phyloP scores from a whole-genome alignment of 1,284 basidiomycete genomes.

The Omphalotus olearius region DNA sequence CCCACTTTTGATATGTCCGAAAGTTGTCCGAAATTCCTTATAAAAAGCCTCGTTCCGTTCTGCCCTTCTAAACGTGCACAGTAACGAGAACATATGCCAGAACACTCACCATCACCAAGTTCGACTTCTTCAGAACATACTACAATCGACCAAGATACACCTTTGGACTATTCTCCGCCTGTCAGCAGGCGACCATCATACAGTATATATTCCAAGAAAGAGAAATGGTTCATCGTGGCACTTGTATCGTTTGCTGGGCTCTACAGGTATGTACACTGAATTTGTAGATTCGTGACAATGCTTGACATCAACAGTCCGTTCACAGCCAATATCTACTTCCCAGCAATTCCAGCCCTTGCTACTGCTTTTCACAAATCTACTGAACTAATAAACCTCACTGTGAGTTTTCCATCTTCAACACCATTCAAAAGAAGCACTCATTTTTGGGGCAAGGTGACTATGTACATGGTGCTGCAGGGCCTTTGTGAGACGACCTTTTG shows the following conservation, averaged over 20 bases:
- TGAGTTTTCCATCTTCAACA: neutral
- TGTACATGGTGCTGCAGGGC: constrained; percentile 10
- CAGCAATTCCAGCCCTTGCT: neutral
- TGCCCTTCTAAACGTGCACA: no score
- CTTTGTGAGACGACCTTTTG: neutral
- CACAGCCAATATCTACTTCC: constrained; percentile 10
- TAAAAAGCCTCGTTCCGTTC: no score
- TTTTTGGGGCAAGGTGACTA: neutral
- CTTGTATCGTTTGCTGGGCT: constrained; percentile 6
- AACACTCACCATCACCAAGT: no score
- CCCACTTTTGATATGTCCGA: no score
- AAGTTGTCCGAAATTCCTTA: no score
- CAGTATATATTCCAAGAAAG: constrained; percentile 6
- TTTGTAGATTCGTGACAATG: neutral
- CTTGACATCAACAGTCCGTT: constrained; percentile 1
- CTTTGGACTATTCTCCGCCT: no score
- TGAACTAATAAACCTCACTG: constrained; percentile 5
- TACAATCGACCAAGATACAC: no score
- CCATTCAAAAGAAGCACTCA: neutral
- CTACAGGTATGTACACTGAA: constrained; percentile 1
- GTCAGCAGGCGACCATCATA: neutral
- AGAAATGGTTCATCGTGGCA: constrained; percentile 10
- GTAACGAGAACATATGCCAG: no score
- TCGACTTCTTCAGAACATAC: no score
- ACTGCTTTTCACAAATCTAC: constrained; percentile 6